A percentile compares a stretch with the other conserved stretches of the same genome.
phyloP scores from a whole-genome alignment of 768 basidiomycete species.

The Termitomyces sp. region DNA sequence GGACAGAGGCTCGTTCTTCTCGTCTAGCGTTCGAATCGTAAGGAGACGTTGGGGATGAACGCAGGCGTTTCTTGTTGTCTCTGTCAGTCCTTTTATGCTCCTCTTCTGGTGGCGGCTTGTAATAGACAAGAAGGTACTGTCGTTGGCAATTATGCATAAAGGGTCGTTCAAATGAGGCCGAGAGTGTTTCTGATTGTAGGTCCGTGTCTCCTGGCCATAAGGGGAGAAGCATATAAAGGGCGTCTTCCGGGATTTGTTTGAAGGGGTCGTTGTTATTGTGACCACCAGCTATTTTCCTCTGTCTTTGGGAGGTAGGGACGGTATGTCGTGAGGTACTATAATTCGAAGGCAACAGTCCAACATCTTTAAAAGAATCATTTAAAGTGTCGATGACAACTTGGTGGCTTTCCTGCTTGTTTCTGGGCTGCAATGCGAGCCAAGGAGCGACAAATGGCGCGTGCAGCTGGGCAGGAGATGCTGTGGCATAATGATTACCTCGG shows the following conservation, averaged over 20 bases:
- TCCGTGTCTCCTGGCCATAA: conserved; percentile 81
- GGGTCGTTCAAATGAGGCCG: conserved; percentile 24
- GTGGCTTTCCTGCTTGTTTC: conserved; percentile 62
- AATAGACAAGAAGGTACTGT: conserved; percentile 77
- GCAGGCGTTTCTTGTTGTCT: conserved; percentile 37
- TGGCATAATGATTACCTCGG: conserved; percentile 11
- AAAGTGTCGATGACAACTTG: conserved; percentile 65
- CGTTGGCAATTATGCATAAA: conserved; percentile 45
- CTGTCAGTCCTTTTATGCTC: conserved; percentile 25
- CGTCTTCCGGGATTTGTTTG: conserved; percentile 58
- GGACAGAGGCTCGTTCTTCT: conserved; percentile 39
- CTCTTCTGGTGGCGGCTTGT: conserved; percentile 33
- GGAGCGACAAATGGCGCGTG: conserved; percentile 33
- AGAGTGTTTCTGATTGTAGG: conserved; percentile 25
- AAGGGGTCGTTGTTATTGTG: conserved; percentile 40
- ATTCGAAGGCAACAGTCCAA: conserved; percentile 64
- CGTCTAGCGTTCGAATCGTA: conserved; percentile 25
- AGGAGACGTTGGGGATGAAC: conserved; percentile 32
- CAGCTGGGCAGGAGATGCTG: conserved; percentile 18
- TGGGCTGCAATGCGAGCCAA: conserved; percentile 64
- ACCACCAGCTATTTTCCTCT: conserved; percentile 22
- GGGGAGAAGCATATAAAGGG: conserved; percentile 78
- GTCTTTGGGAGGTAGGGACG: conserved; percentile 18
- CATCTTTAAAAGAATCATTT: conserved; percentile 74
- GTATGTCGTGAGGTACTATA: conserved; percentile 25